These are phyloP conservation scores for Vitis cinerea DNA, from an alignment of 164 flowering plant species.

Conservation along the genomic window DNA sequence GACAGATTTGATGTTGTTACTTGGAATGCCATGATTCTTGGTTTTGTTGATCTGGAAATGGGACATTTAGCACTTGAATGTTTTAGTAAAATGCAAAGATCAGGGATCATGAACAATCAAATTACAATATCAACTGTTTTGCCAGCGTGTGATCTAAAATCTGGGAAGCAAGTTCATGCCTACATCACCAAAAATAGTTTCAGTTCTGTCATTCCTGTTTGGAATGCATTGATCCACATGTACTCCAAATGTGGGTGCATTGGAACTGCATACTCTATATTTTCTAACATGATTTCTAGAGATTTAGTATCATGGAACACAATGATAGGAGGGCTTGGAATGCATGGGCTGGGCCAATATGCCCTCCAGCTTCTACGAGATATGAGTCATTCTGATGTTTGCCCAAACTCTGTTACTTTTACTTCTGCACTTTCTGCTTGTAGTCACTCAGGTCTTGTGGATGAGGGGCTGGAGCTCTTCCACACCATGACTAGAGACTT, in stretches of 20 bases:
- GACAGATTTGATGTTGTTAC: slow-evolving; percentile 46
- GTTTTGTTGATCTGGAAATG: slow-evolving; percentile 30
- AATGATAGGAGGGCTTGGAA: slow-evolving; percentile 48
- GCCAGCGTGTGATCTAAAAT: slow-evolving; percentile 40
- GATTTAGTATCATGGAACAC: slow-evolving; percentile 60
- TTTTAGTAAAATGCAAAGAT: slow-evolving; percentile 41
- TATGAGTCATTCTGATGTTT: slow-evolving; percentile 32
- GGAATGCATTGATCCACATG: slow-evolving; percentile 56
- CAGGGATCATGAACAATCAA: slow-evolving; percentile 33
- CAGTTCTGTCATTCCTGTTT: slow-evolving; percentile 21
- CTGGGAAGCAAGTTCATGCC: slow-evolving; percentile 55
- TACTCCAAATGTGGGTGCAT: slow-evolving; percentile 51
- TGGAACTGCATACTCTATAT: slow-evolving; percentile 32
- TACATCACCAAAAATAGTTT: slow-evolving; percentile 26
- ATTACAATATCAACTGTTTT: slow-evolving; percentile 44
- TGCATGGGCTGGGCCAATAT: slow-evolving; percentile 43
- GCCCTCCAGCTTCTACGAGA: slow-evolving; percentile 40
- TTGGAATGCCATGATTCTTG: slow-evolving; percentile 66
- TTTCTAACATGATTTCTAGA: slow-evolving; percentile 30
- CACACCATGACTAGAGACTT: slow-evolving; percentile 30
- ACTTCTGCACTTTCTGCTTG: slow-evolving; percentile 56
- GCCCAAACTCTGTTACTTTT: slow-evolving; percentile 46
- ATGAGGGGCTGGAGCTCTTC: slow-evolving; percentile 49
- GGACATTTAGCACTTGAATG: slow-evolving; percentile 31
- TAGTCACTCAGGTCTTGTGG: slow-evolving; percentile 62